Evolutionary conservation across 2,329 filamentous ascomycete genomes (phyloP).

Genomic region (Penicillium janthinellum): DNA sequence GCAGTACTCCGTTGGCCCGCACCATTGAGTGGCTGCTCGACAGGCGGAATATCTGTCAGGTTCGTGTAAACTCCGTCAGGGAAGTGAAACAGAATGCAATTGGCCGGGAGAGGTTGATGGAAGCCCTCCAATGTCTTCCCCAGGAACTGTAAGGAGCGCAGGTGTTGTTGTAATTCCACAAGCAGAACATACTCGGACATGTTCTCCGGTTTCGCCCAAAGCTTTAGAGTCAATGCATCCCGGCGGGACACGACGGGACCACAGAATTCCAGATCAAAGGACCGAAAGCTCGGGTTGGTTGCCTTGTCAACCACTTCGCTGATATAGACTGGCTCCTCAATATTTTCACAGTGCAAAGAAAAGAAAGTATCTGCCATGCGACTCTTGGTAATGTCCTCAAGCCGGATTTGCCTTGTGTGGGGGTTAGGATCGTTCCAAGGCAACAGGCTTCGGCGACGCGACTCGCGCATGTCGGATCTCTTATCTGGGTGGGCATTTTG

Average conservation of each 20-base stretch:
- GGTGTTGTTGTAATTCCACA: conserved; percentile 70
- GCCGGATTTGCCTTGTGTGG: conserved; percentile 67
- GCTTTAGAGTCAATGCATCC: conserved; percentile 65
- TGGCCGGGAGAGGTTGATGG: conserved; percentile 73
- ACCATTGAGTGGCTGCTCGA: conserved; percentile 28
- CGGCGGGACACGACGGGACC: conserved; percentile 66
- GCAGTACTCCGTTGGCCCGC: conserved; percentile 35
- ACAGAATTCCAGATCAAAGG: conserved; percentile 72
- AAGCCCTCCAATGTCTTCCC: conserved; percentile 66
- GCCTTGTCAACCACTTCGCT: conserved; percentile 78
- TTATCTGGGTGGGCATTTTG: conserved; percentile 22
- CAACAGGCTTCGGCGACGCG: conserved; percentile 60
- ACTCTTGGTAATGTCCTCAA: conserved; percentile 71
- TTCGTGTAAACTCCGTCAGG: conserved; percentile 83
- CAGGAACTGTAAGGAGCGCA: conserved; percentile 76
- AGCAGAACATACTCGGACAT: conserved; percentile 63
- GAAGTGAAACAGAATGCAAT: conserved; percentile 83
- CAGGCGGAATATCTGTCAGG: conserved; percentile 64
- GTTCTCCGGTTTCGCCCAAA: conserved; percentile 69
- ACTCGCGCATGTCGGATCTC: conserved; percentile 22
- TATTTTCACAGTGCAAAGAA: conserved; percentile 70
- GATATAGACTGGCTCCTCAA: conserved; percentile 79
- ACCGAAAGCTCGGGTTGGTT: conserved; percentile 89
- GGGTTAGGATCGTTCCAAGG: conserved; percentile 65
- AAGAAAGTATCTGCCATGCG: conserved; percentile 88